These are phyloP conservation scores for Claviceps humidiphila DNA, from an alignment of 2,329 filamentous ascomycete species.

Conservation along the genomic window DNA sequence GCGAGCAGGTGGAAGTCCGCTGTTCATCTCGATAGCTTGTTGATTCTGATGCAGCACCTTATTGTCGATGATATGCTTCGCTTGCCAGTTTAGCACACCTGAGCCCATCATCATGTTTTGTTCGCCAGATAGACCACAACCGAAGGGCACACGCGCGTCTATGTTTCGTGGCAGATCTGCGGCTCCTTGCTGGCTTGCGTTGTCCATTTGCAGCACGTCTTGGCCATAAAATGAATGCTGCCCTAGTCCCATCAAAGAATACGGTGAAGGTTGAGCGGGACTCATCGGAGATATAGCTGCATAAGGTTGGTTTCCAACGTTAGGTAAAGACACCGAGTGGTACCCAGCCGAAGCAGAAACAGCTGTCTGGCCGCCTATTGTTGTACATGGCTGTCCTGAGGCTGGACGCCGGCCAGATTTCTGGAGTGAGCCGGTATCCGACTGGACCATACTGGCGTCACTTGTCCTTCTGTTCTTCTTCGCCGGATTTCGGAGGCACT, in stretches of 20 bases:
- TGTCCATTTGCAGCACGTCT: conserved; percentile 38
- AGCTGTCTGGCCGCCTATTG: conserved; percentile 27
- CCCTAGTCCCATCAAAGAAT: conserved; percentile 21
- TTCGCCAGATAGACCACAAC: conserved; percentile 14
- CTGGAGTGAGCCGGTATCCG: conserved; percentile 5
- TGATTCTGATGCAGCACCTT: conserved; percentile 11
- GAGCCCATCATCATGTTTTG: conserved; percentile 27
- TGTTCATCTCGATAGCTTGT: conserved; percentile 16
- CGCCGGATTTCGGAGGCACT: conserved; percentile 2
- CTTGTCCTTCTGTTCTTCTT: neutral
- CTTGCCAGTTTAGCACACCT: conserved; percentile 10
- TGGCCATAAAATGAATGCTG: conserved; percentile 32
- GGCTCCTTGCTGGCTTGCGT: conserved; percentile 32
- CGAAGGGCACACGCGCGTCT: conserved; percentile 64
- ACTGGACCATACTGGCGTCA: conserved; percentile 5
- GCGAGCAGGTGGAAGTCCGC: conserved; percentile 15
- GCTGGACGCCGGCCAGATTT: conserved; percentile 9
- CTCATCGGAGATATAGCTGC: conserved; percentile 39
- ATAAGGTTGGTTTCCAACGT: conserved; percentile 28
- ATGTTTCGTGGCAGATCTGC: conserved; percentile 49
- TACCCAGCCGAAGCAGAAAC: conserved; percentile 21
- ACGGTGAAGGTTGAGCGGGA: conserved; percentile 29
- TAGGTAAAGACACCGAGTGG: conserved; percentile 27
- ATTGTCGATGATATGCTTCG: neutral
- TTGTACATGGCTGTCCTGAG: conserved; percentile 14